Conservation (phyloP, 2,329 filamentous ascomycete genomes). For the Aspergillus phoenicis region DNA sequence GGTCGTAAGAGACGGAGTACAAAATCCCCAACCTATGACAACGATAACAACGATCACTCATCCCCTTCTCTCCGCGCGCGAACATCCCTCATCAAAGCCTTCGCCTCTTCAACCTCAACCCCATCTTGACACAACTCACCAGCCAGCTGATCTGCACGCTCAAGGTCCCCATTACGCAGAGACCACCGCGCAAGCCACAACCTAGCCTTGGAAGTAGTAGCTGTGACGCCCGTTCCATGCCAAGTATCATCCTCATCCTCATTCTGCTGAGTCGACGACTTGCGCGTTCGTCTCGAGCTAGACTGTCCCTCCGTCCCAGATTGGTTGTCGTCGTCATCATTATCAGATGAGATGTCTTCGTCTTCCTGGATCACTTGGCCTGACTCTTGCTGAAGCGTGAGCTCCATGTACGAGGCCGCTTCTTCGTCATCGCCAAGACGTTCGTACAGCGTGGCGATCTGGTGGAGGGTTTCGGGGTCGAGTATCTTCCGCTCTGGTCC, state of each 20-base stretch:
- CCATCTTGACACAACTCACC: slow-evolving; percentile 94
- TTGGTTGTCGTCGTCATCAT: slow-evolving; percentile 34
- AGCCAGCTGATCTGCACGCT: slow-evolving; percentile 75
- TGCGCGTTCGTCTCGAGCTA: slow-evolving; percentile 49
- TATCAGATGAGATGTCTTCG: slow-evolving; percentile 36
- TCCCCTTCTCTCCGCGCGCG: slow-evolving; percentile 68
- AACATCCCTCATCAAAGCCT: slow-evolving; percentile 85
- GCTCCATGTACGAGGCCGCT: slow-evolving; percentile 91
- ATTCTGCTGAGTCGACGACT: slow-evolving; percentile 38
- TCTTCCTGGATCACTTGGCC: slow-evolving; percentile 56
- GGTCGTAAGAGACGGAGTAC: neutral
- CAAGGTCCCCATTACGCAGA: slow-evolving; percentile 73
- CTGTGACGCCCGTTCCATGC: slow-evolving; percentile 78
- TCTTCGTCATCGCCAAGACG: slow-evolving; percentile 74
- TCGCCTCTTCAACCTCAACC: slow-evolving; percentile 94
- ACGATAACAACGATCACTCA: slow-evolving; percentile 14
- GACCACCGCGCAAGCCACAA: slow-evolving; percentile 90
- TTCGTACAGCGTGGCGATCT: slow-evolving; percentile 90
- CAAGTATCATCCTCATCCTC: slow-evolving; percentile 44
- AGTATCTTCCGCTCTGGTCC: slow-evolving; percentile 57
- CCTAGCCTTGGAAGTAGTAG: slow-evolving; percentile 86
- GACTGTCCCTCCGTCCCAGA: slow-evolving; percentile 40
- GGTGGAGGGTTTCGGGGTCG: slow-evolving; percentile 86
- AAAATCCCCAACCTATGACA: neutral
- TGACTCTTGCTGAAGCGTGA: slow-evolving; percentile 89